These are phyloP conservation scores for Cordyceps militaris DNA, from an alignment of 2,329 filamentous ascomycete genomes.

Conservation along the genomic window DNA sequence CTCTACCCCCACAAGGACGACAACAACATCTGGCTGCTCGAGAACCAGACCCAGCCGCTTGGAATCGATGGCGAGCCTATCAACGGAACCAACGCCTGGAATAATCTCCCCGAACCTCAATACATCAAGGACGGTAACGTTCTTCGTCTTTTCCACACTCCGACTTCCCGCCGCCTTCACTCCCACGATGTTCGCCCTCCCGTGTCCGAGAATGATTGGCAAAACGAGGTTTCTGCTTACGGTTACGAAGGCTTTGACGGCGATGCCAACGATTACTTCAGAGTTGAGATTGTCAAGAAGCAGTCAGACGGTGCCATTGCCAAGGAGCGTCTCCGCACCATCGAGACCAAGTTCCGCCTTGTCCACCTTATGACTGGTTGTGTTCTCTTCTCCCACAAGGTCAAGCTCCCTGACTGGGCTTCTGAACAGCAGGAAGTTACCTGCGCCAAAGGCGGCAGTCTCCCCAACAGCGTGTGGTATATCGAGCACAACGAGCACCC, in stretches of 20 bases:
- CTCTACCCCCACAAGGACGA: slow-evolving; percentile 98
- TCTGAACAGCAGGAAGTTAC: slow-evolving; percentile 99
- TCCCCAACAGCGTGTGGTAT: slow-evolving; percentile 97
- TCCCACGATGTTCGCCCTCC: slow-evolving; percentile 90
- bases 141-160: slow-evolving; percentile 74
- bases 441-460: slow-evolving; percentile 80
- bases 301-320: slow-evolving; percentile 72
- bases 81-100: slow-evolving; percentile 78
- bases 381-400: slow-evolving; percentile 94
- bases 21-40: slow-evolving; percentile 90
- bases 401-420: slow-evolving; percentile 96
- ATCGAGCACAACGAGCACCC: slow-evolving; percentile 87
- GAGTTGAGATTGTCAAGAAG: slow-evolving; percentile 87
- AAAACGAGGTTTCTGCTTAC: slow-evolving; percentile 94
- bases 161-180: slow-evolving; percentile 83
- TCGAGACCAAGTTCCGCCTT: slow-evolving; percentile 93
- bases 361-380: slow-evolving; percentile 97
- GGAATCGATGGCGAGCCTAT: slow-evolving; percentile 68
- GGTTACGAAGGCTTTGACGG: slow-evolving; percentile 95
- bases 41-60: slow-evolving; percentile 92
- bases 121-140: slow-evolving; percentile 75
- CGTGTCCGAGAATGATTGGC: slow-evolving; percentile 83
- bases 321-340: slow-evolving; percentile 82
- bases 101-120: slow-evolving; percentile 56
- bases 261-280: slow-evolving; percentile 94